These are phyloP conservation scores for Exophiala sp. DNA, from an alignment of 2,329 filamentous ascomycete genomes.

Conservation along the genomic window DNA sequence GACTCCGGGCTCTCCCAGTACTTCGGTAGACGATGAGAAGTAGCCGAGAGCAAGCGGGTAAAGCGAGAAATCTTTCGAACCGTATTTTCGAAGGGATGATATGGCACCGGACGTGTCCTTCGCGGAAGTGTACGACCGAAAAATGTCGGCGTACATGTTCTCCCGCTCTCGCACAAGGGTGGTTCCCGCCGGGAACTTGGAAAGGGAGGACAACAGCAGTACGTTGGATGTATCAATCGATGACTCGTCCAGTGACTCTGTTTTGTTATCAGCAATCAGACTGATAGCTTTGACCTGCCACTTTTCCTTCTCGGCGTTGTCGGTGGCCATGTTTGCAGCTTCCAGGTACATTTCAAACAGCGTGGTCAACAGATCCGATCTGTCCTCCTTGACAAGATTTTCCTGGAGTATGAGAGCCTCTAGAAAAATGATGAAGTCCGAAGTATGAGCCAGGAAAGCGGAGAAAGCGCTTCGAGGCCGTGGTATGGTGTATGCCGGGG, in stretches of 20 bases:
- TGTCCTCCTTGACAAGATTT: conserved; percentile 65
- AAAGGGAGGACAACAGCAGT: conserved; percentile 82
- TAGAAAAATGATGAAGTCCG: conserved; percentile 86
- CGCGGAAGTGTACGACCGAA: conserved; percentile 87
- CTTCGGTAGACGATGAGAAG: conserved; percentile 74
- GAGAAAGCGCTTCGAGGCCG: conserved; percentile 87
- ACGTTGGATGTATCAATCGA: conserved; percentile 94
- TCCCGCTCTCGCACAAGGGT: conserved; percentile 91
- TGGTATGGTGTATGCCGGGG: conserved; percentile 65
- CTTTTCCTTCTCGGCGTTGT: conserved; percentile 55
- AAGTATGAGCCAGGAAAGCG: conserved; percentile 87
- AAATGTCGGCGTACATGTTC: conserved; percentile 87
- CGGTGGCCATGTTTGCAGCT: conserved; percentile 71
- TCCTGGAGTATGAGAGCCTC: conserved; percentile 76
- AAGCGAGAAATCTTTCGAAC: conserved; percentile 79
- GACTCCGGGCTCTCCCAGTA: conserved; percentile 75
- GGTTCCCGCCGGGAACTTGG: conserved; percentile 82
- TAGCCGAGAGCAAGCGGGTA: conserved; percentile 91
- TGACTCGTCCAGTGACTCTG: conserved; percentile 23
- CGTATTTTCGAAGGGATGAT: conserved; percentile 84
- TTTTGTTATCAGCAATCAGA: conserved; percentile 67
- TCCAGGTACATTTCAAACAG: conserved; percentile 98
- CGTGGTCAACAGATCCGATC: conserved; percentile 83
- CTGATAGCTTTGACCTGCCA: conserved; percentile 91
- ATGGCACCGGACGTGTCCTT: conserved; percentile 89